phyloP scores from a whole-genome alignment of 129 eudicot species.

The Arctium minus region DNA sequence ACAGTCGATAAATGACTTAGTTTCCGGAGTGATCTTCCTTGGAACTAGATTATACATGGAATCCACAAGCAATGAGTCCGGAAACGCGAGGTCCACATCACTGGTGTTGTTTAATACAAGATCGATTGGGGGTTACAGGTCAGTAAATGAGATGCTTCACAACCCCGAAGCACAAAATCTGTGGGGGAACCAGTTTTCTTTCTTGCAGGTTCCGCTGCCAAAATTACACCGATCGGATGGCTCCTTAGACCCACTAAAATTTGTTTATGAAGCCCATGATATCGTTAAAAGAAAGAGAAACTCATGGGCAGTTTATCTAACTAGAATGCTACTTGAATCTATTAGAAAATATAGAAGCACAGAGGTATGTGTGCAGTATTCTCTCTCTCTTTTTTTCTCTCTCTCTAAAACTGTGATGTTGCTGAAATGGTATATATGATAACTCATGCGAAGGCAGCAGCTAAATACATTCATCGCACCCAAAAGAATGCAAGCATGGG shows the following conservation, averaged over 20 bases:
- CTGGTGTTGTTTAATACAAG: constrained; percentile 45
- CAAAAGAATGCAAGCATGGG: constrained; percentile 45
- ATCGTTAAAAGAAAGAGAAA: constrained; percentile 31
- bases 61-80: constrained; percentile 11
- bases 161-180: constrained; percentile 7
- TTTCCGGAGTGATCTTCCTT: constrained; percentile 31
- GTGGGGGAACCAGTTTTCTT: constrained; percentile 49
- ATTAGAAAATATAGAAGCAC: constrained; percentile 28
- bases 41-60: constrained; percentile 52
- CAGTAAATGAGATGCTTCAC: constrained; percentile 33
- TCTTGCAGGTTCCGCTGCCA: constrained; percentile 34
- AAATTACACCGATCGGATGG: not conserved
- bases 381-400: not conserved
- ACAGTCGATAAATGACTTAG: constrained; percentile 47
- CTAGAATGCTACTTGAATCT: constrained; percentile 26
- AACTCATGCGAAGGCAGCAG: not conserved
- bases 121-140: constrained; percentile 33
- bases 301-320: constrained; percentile 34
- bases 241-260: constrained; percentile 22
- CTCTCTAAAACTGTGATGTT: not conserved
- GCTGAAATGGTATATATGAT: too few species aligned
- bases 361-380: constrained; percentile 25
- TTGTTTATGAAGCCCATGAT: constrained; percentile 26
- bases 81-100: constrained; percentile 34
- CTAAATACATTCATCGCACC: constrained; percentile 7